Percentiles rank a stretch among this genome's conserved stretches.
Evolutionary conservation across 75 land plant genomes (phyloP).

Genomic region (Isoetes taiwanensis): DNA sequence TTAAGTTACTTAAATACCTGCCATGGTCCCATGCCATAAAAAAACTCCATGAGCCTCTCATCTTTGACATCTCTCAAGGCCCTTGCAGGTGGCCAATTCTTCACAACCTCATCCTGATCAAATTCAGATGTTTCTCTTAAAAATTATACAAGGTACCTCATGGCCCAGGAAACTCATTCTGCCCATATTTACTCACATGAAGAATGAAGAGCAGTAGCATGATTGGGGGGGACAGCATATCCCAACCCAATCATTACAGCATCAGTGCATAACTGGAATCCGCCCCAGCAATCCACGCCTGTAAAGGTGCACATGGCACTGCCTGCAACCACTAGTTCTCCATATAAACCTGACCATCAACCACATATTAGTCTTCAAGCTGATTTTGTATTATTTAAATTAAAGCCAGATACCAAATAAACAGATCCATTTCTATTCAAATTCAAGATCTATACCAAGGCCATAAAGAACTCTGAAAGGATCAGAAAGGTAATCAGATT

Average conservation of each 20-base stretch:
- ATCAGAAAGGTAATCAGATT: no score
- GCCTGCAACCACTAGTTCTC: slow-evolving; percentile 75
- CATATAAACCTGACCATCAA: slow-evolving; percentile 64
- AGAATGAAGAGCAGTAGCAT: slow-evolving; percentile 87
- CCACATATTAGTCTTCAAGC: no score
- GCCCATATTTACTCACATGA: slow-evolving; percentile 61
- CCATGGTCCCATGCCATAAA: slow-evolving; percentile 83
- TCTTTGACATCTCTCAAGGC: slow-evolving; percentile 94
- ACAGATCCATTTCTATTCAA: no score
- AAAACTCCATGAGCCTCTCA: slow-evolving; percentile 72
- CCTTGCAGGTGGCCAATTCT: slow-evolving; percentile 70
- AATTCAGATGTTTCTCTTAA: no score
- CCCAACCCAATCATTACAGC: slow-evolving; percentile 62
- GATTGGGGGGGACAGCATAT: slow-evolving; percentile 80
- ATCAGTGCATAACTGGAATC: slow-evolving; percentile 40
- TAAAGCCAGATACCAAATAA: no score
- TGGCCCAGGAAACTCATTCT: no score
- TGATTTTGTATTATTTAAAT: no score
- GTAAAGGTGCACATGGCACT: slow-evolving; percentile 56
- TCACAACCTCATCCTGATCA: slow-evolving; percentile 96
- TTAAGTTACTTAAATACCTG: slow-evolving; percentile 58
- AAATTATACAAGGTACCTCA: no score
- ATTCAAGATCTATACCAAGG: no score
- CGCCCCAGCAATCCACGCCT: slow-evolving; percentile 63
- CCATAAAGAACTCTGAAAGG: no score